phyloP scores from a whole-genome alignment of 306 rosid species.

The Vigna reflexopilosa region DNA sequence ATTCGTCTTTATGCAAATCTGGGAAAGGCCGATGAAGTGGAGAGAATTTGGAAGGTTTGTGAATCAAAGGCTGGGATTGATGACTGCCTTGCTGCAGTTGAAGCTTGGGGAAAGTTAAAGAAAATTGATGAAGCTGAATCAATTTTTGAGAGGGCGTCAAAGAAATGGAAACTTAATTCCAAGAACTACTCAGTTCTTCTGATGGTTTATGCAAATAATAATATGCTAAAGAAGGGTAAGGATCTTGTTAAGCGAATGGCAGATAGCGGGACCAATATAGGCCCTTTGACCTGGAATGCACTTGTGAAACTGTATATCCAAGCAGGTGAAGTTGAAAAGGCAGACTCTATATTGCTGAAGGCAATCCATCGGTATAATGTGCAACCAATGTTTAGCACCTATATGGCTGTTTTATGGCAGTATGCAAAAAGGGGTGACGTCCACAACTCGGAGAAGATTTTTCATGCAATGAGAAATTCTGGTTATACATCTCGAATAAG shows the following conservation, averaged over 20 bases:
- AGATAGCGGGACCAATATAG: constrained; percentile 54
- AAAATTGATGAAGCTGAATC: constrained; percentile 74
- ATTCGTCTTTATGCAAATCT: constrained; percentile 68
- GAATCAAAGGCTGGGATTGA: constrained; percentile 53
- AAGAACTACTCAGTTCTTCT: constrained; percentile 57
- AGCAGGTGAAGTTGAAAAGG: constrained; percentile 76
- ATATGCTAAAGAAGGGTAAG: constrained; percentile 76
- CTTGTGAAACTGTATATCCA: constrained; percentile 68
- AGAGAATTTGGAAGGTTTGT: constrained; percentile 72
- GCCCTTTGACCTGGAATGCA: constrained; percentile 71
- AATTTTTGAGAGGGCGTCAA: constrained; percentile 62
- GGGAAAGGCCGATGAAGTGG: constrained; percentile 77
- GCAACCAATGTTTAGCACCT: constrained; percentile 64
- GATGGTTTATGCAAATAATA: constrained; percentile 57
- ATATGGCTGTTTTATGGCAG: constrained; percentile 60
- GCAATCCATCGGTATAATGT: constrained; percentile 44
- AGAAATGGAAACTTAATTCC: constrained; percentile 54
- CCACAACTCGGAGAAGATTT: constrained; percentile 77
- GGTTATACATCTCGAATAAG: constrained; percentile 58
- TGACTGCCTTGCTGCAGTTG: constrained; percentile 68
- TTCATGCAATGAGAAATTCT: constrained; percentile 57
- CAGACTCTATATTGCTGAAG: constrained; percentile 69
- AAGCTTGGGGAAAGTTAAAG: constrained; percentile 78
- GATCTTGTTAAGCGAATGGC: constrained; percentile 70
- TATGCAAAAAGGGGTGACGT: constrained; percentile 72